phyloP scores from a whole-genome alignment of 805 yeast genomes.

The Pichia ethanolica region DNA sequence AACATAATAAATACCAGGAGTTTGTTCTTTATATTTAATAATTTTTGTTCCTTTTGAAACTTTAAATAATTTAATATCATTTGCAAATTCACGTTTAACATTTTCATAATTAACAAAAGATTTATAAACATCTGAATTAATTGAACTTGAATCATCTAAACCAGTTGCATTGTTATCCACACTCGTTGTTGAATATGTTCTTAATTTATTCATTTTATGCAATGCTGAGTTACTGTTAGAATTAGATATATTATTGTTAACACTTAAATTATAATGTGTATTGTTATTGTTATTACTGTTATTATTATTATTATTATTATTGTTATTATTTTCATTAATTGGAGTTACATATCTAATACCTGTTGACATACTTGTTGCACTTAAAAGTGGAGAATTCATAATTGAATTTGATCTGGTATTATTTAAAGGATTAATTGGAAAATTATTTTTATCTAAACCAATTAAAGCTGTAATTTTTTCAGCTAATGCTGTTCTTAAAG shows the following conservation, averaged over 20 bases:
- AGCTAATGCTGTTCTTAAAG: slow-evolving; percentile 54
- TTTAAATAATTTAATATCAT: slow-evolving; percentile 48
- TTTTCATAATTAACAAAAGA: slow-evolving; percentile 35
- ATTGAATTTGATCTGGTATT: background rate
- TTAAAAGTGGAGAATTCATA: slow-evolving; percentile 15
- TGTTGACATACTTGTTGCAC: slow-evolving; percentile 15
- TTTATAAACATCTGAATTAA: slow-evolving; percentile 15
- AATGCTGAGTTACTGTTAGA: background rate
- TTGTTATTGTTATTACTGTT: too few species aligned
- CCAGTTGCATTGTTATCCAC: slow-evolving; percentile 3
- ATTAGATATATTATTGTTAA: background rate
- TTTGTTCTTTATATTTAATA: slow-evolving; percentile 55
- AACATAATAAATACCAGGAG: slow-evolving; percentile 73
- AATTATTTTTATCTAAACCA: slow-evolving; percentile 45
- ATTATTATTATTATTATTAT: background rate
- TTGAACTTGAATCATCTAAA: slow-evolving; percentile 8
- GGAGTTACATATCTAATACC: slow-evolving; percentile 10
- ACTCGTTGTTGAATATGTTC: slow-evolving; percentile 22
- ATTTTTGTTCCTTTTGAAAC: slow-evolving; percentile 47
- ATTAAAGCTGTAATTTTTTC: slow-evolving; percentile 63
- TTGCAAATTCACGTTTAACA: slow-evolving; percentile 52
- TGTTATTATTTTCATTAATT: background rate
- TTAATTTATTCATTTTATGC: slow-evolving; percentile 4
- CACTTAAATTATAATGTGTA: too few species aligned
- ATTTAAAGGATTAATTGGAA: slow-evolving; percentile 2